These are phyloP conservation scores for Pythium brachiatum DNA, from an alignment of 352 stramenopile species.

Conservation along the genomic window DNA sequence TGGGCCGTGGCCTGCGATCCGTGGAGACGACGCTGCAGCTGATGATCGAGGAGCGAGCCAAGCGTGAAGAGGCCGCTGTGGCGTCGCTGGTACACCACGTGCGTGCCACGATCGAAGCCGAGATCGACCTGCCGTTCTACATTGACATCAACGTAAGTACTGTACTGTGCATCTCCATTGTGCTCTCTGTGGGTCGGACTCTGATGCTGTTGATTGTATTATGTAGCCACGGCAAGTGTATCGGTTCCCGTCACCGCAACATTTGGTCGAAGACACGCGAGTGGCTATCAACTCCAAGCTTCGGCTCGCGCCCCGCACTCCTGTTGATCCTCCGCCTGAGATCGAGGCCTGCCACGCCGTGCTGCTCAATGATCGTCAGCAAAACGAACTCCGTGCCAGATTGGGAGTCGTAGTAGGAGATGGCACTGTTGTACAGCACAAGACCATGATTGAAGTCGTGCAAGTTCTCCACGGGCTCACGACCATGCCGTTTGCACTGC, in stretches of 20 bases:
- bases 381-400: constrained; percentile 19
- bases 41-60: constrained; percentile 38
- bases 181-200: not conserved
- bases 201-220: not conserved
- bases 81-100: constrained; percentile 51
- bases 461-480: constrained; percentile 34
- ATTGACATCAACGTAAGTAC: constrained; percentile 48
- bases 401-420: not conserved
- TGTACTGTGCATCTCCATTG: not conserved
- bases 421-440: not conserved
- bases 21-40: constrained; percentile 50
- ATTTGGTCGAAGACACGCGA: constrained; percentile 56
- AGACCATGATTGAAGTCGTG: constrained; percentile 30
- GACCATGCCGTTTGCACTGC: constrained; percentile 37
- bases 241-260: constrained; percentile 52
- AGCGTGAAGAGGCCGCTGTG: constrained; percentile 45
- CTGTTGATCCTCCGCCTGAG: constrained; percentile 33
- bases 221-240: constrained; percentile 46
- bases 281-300: constrained; percentile 34
- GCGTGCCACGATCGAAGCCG: constrained; percentile 48
- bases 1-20: constrained; percentile 39
- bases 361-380: constrained; percentile 47
- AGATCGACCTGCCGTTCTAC: constrained; percentile 56
- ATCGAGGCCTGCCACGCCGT: constrained; percentile 46
- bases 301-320: constrained; percentile 35